Evolutionary conservation across 306 rosid genomes (phyloP).

Genomic region (Lablab purpureus): DNA sequence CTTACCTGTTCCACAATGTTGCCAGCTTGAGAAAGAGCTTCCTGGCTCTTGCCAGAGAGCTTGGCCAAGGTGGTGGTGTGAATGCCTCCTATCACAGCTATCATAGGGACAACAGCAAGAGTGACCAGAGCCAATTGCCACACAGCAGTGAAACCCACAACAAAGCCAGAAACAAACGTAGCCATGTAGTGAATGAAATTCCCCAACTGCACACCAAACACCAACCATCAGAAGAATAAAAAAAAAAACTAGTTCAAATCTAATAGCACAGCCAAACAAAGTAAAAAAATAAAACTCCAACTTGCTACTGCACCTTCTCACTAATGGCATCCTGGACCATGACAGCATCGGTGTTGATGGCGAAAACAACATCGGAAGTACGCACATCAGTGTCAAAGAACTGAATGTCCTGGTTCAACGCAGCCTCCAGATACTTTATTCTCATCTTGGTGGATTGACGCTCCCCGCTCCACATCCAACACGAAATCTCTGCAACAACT

Average conservation of each 20-base stretch:
- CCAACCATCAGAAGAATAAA: not conserved
- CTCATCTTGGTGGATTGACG: constrained; percentile 96
- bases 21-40: constrained; percentile 92
- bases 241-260: constrained; percentile 32
- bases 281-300: not conserved
- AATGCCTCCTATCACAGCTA: constrained; percentile 90
- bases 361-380: constrained; percentile 92
- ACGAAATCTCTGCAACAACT: constrained; percentile 81
- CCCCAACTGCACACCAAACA: constrained; percentile 77
- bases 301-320: constrained; percentile 74
- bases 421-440: constrained; percentile 90
- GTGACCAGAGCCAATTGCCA: constrained; percentile 98
- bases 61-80: constrained; percentile 84
- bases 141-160: constrained; percentile 95
- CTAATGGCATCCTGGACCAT: constrained; percentile 99
- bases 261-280: not conserved
- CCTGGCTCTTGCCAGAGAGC: constrained; percentile 89
- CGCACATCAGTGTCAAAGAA: constrained; percentile 93
- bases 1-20: constrained; percentile 92
- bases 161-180: constrained; percentile 93
- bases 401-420: constrained; percentile 88
- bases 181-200: constrained; percentile 98
- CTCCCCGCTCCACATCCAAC: constrained; percentile 99
- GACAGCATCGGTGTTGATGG: constrained; percentile 91
- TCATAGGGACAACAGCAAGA: constrained; percentile 93